These are phyloP conservation scores for Solanum rostratum DNA, from an alignment of 257 asterid species.

Conservation along the genomic window DNA sequence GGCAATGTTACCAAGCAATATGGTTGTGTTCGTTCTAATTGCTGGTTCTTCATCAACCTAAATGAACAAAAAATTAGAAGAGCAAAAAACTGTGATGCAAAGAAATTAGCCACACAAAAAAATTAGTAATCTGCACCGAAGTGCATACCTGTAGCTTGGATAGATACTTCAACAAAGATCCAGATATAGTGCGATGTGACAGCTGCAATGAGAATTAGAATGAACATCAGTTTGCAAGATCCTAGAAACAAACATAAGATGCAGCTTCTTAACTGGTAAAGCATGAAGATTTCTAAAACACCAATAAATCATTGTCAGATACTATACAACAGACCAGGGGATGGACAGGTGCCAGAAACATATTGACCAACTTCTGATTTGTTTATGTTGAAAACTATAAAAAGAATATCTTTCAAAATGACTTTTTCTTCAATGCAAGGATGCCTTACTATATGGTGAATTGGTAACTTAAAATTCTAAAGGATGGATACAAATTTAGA, in stretches of 20 bases:
- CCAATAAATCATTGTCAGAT: neutral
- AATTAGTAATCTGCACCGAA: neutral
- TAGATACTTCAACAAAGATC: conserved; percentile 63
- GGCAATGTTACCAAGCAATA: conserved; percentile 95
- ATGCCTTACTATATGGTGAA: neutral
- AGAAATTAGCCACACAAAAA: conserved; percentile 2
- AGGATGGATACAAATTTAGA: neutral
- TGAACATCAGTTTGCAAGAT: neutral
- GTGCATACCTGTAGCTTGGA: conserved; percentile 84
- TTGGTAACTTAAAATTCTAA: neutral
- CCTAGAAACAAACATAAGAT: neutral
- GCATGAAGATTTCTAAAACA: neutral
- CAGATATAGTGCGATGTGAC: conserved; percentile 87
- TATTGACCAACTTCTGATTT: neutral
- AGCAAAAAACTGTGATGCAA: neutral
- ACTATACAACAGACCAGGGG: neutral
- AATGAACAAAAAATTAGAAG: conserved; percentile 9
- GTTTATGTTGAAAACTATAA: neutral
- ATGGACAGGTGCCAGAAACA: neutral
- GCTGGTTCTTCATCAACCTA: conserved; percentile 99
- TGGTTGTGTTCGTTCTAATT: conserved; percentile 94
- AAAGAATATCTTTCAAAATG: neutral
- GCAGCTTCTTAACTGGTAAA: neutral
- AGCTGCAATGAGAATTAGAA: conserved; percentile 36
- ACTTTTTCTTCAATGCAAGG: neutral